A percentile compares a stretch with the other conserved stretches of the same genome.
Conservation (phyloP, 768 basidiomycete species). For the Russula foetens region DNA sequence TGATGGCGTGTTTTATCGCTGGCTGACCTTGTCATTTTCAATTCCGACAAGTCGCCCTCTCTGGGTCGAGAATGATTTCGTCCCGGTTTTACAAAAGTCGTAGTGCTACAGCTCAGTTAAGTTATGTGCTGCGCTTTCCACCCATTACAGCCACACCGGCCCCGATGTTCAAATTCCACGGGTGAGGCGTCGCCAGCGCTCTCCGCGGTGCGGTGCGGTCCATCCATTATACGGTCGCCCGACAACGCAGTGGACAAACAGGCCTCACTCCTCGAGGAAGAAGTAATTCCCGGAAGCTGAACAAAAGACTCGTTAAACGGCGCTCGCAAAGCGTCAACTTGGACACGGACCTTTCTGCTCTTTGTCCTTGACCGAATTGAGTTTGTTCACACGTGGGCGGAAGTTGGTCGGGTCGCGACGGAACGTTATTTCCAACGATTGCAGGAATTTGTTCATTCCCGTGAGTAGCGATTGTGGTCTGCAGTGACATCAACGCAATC, state of each 20-base stretch:
- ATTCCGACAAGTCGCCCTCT: too few species aligned
- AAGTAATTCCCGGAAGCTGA: slow-evolving; percentile 80
- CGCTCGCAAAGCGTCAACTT: slow-evolving; percentile 3
- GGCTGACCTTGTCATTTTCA: too few species aligned
- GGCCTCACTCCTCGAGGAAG: slow-evolving; percentile 74
- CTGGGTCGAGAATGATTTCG: too few species aligned
- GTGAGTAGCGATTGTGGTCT: slow-evolving; percentile 92
- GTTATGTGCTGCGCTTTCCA: slow-evolving; percentile 1
- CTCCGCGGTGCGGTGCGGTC: neutral
- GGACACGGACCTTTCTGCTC: slow-evolving; percentile 68
- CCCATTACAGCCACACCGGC: neutral
- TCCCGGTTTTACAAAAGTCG: neutral
- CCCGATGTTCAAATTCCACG: neutral
- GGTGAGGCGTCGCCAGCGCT: neutral
- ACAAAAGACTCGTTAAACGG: slow-evolving; percentile 3
- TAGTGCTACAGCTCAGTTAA: slow-evolving; percentile 10
- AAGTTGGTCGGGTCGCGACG: slow-evolving; percentile 94
- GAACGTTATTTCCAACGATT: slow-evolving; percentile 95
- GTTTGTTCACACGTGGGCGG: slow-evolving; percentile 82
- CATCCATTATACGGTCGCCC: neutral
- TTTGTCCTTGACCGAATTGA: slow-evolving; percentile 76
- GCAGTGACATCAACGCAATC: neutral
- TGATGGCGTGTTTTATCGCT: too few species aligned
- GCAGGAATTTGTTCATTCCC: slow-evolving; percentile 97
- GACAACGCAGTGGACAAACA: neutral